Conservation (phyloP, 257 asterid genomes). For the Petunia secreta region DNA sequence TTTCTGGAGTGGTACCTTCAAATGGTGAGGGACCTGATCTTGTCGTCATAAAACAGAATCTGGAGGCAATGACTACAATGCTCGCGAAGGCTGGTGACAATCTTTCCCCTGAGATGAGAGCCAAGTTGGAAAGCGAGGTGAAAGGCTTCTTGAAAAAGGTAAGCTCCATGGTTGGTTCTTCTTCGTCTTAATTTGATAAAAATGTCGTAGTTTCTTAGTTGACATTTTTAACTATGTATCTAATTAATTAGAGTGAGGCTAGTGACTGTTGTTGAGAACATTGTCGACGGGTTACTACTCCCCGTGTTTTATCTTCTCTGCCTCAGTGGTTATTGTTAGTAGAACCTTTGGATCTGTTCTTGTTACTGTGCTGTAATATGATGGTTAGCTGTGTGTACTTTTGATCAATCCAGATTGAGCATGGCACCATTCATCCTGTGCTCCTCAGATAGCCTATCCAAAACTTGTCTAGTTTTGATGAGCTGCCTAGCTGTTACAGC, state of each 20-base stretch:
- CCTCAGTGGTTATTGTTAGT: not conserved
- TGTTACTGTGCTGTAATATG: not conserved
- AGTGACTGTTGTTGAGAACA: constrained; percentile 19
- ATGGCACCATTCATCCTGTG: not conserved
- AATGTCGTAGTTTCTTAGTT: not conserved
- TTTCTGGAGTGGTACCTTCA: constrained; percentile 22
- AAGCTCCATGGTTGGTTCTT: constrained; percentile 47
- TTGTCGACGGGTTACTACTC: too few relatives aligned
- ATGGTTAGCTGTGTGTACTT: not conserved
- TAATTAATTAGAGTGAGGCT: constrained; percentile 3
- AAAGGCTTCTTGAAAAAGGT: constrained; percentile 56
- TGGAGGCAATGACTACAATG: constrained; percentile 72
- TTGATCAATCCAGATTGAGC: not conserved
- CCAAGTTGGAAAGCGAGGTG: constrained; percentile 73
- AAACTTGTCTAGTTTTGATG: not conserved
- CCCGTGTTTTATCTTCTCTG: not conserved
- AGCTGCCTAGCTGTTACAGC: not conserved
- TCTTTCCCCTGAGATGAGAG: constrained; percentile 58
- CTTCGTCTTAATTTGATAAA: constrained; percentile 42
- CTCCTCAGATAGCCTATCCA: not conserved
- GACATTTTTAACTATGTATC: constrained; percentile 11
- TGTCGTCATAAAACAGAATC: constrained; percentile 56
- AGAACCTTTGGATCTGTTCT: not conserved
- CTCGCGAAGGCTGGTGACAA: constrained; percentile 70
- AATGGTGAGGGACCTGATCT: constrained; percentile 46